Evolutionary conservation across 345 rosid species (phyloP), one percentile per base, ranked within the genome.

Genomic region (Populus deltoides): DNA sequence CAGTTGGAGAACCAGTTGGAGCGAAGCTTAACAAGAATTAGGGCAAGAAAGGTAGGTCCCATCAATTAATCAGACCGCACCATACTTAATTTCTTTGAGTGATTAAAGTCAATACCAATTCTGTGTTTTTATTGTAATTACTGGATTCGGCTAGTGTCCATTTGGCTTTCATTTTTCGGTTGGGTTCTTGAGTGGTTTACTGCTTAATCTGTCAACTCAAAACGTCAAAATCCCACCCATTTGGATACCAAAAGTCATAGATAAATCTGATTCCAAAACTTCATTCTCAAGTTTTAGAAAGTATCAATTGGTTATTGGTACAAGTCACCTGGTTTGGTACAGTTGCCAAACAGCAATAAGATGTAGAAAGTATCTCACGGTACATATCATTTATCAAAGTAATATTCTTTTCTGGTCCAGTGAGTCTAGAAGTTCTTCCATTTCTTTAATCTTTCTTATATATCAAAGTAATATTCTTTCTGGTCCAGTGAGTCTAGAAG

Each of bases 1-100:
- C 90, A 87, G 73, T 29, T 91, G 45, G 99, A 93, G 84, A 91
- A 78, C 78, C 97, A 95, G 78, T 17, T 93, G 83, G 97, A 91
- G 35, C 86, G 88, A 83, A 84, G 98, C 86, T 87, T 95, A 70
- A 78, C 81, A 78, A 89, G 79, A 84, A 89, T 95, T 71, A 87
- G 97, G 88, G 90, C 91, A 33, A 91, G 85, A 89, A 93, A 93
- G 99, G 98, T 93, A 81, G 70, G 18, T 72, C 25, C 47, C 47
- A 2, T 43, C 36, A 33, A 3, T 10, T 47, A 65, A 55, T 24
- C 5, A 59, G 65, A 59, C 29, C 65, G n/a, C 63, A 22, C 11
- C 66, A 35, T 20, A 9, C 18, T 35, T 35, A 66, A 18, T 66
- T 8, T 17, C 62, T 2, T 66, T 35, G 17, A 15, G 22, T 66